Base-by-base conservation (phyloP, 495 filamentous ascomycete genomes). In the Penicillium antarcticum region DNA sequence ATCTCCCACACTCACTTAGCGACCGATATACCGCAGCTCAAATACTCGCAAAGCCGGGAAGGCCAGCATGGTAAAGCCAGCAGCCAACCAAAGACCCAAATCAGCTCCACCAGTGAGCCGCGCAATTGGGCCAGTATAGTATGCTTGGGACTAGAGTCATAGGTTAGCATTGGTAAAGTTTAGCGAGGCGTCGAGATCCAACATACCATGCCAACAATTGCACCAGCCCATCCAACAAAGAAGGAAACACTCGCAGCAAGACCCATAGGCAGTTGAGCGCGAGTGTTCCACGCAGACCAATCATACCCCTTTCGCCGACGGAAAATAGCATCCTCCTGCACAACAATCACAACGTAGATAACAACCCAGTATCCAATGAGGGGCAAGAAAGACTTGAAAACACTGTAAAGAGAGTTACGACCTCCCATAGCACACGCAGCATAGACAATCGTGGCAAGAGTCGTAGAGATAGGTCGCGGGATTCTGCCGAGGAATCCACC, bases 381-480 rank as follows among this genome's bases (percentile, higher is more conserved):
- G 3, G 73, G 69, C 24, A 80, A 58, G 43, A 79, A 75, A 45
- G 74, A 68, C 44, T 70, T 67, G 55, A 79, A 78, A 11, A 80
- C 71, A 24, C 68, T 56, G 48, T 75, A 76, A 21, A 79, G 55
- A 8, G 58, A 65, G 46, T 79, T 63, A 2, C 76, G 72, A 0
- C 77, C 77, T n/a, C 73, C 77, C 53, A 79, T 71, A 8, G 76
- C 74, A 48, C 72, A 78, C 5, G 68, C 68, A 2, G 68, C 62
- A 53, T 77, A 77, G 7, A 77, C 57, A 37, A 73, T 43, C 14
- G 72, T 75, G 14, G 57, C 62, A 42, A 75, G 45, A 13, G 66
- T 67, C 2, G 62, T 73, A 78, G 84, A 92, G 42, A 92, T 42
- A 53, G 87, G 87, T 4, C 86, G 80, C 0, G 88, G 88, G 12